phyloP scores from a whole-genome alignment of 2,329 filamentous ascomycete species.

The Colletotrichum gloeosporioides region DNA sequence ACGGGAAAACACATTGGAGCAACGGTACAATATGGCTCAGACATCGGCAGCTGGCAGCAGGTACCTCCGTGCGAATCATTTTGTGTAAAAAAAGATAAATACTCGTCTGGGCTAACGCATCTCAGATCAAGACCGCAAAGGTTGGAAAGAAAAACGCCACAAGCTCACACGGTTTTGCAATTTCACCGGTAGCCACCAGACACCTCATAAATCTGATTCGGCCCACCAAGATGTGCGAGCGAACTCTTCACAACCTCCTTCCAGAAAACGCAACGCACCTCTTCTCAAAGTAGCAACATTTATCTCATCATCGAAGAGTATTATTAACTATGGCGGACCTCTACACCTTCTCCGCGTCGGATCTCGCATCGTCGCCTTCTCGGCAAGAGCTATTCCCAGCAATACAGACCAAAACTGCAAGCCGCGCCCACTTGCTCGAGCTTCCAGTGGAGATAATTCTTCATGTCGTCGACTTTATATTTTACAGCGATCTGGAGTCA shows the following conservation, averaged over 20 bases:
- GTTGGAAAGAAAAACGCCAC: background rate
- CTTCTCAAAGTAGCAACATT: too few species aligned
- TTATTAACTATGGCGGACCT: background rate
- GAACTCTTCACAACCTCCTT: background rate
- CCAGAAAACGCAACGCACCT: background rate
- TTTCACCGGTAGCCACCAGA: background rate
- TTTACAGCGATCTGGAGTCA: rapidly evolving
- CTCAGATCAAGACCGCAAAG: rapidly evolving
- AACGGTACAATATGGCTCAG: background rate
- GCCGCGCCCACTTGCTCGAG: background rate
- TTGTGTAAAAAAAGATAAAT: background rate
- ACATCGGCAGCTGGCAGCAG: background rate
- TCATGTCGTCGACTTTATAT: background rate
- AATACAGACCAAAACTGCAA: background rate
- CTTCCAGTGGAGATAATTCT: background rate
- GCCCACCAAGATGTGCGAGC: background rate
- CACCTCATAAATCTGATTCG: background rate
- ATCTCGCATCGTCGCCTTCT: background rate
- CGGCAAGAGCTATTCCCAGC: background rate
- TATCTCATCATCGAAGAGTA: background rate
- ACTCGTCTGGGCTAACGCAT: background rate
- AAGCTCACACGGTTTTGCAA: background rate
- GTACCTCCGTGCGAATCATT: background rate
- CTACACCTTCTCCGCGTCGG: background rate
- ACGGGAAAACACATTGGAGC: background rate